phyloP scores from a whole-genome alignment of 139 green algal genomes.

The Chlorella vulgaris region DNA sequence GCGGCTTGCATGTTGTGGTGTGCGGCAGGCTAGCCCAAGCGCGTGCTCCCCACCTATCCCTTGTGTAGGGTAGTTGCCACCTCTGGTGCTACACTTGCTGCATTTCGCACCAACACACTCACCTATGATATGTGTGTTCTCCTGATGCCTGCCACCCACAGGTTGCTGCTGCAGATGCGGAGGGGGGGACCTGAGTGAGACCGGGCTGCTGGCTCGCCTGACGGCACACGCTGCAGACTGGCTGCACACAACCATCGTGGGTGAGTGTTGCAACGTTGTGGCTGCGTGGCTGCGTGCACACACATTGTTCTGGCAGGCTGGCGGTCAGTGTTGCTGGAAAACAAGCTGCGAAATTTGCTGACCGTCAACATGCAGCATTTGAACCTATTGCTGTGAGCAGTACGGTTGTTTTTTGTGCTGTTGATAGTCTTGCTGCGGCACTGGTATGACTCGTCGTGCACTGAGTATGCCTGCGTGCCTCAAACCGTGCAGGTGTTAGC shows the following conservation, averaged over 20 bases:
- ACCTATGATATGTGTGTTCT: background rate
- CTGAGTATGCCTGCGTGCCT: background rate
- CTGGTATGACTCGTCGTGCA: background rate
- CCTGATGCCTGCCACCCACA: too few species aligned
- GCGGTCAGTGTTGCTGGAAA: background rate
- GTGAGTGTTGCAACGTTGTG: background rate
- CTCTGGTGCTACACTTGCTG: background rate
- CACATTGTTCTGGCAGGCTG: background rate
- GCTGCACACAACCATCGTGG: conserved; percentile 36
- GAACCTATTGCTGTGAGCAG: too few species aligned
- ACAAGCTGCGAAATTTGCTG: background rate
- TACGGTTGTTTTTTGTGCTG: background rate
- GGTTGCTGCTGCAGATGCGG: conserved; percentile 23
- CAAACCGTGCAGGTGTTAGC: conserved; percentile 22
- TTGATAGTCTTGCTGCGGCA: background rate
- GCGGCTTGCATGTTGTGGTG: background rate
- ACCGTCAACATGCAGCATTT: too few species aligned
- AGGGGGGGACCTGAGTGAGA: conserved; percentile 26
- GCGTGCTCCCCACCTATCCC: background rate
- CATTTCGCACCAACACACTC: too few species aligned
- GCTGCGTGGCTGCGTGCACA: background rate
- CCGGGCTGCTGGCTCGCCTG: conserved; percentile 18
- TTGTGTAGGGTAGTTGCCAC: background rate
- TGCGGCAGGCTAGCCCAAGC: background rate
- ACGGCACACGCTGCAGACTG: conserved; percentile 24